Evolutionary conservation across 1,284 basidiomycete species (phyloP), one percentile per base, ranked within the genome.

Genomic region (Leccinum fallax): DNA sequence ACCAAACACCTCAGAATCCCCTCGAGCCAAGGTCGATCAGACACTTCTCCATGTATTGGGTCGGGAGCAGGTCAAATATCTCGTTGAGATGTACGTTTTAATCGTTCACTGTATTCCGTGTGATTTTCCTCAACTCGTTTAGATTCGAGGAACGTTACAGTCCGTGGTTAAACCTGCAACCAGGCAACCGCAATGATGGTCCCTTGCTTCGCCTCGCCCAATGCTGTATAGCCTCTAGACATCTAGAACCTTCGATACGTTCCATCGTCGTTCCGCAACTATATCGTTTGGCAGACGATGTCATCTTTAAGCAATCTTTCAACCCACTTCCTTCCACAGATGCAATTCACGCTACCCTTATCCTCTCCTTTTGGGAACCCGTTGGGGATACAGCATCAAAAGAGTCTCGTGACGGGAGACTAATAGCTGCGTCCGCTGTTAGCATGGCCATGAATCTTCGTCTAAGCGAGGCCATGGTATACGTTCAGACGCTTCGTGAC

Each of bases 381-480:
- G 65, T 81, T 30, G 74, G 72, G 28, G 71, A 76, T 28, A 56
- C 65, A 36, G 49, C 67, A 11, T 62, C 69, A 24, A 72, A 64
- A 34, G 74, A 77, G 36, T 66, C 71, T 15, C 74, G 76, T 9
- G 81, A 82, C 53, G 75, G 74, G 49, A 76, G 80, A 55, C 62
- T 82, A 46, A 69, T 83, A 52, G 75, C 75, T 13, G 75, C 76
- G 5, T 74, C 80, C 0, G 80, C 81, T 8, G 74, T 83, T 26
- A 79, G 77, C 57, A 81, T 82, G 78, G 81, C 80, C 11, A 78
- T 79, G 73, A 81, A 79, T 61, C 68, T 81, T 54, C 74, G 74
- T 21, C 67, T 80, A 11, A 72, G 76, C 55, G 70, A 78, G 61
- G 74, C 77, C 1, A 75, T 77, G 61, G 59, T 65, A 11, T 74